These are phyloP conservation scores for Chrysanthemum lavandulifolium DNA, from an alignment of 129 eudicot genomes.

Conservation along the genomic window DNA sequence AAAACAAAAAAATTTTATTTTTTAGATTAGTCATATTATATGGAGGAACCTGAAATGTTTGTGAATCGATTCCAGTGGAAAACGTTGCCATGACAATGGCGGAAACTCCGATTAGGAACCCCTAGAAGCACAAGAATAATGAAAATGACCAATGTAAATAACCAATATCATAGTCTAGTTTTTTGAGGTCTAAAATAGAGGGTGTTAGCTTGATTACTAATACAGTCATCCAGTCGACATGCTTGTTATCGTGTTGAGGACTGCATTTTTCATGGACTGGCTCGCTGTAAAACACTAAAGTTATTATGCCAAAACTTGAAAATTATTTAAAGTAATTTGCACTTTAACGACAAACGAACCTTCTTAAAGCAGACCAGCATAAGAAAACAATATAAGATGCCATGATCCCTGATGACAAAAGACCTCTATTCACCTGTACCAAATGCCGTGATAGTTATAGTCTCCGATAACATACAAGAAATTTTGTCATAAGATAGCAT, in stretches of 20 bases:
- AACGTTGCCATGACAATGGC: slow-evolving; percentile 94
- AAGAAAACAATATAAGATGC: slow-evolving; percentile 90
- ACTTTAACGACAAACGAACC: slow-evolving; percentile 43
- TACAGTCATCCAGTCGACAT: slow-evolving; percentile 71
- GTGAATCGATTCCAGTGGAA: slow-evolving; percentile 93
- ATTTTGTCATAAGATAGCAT: background rate
- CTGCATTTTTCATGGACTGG: slow-evolving; percentile 74
- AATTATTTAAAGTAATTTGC: background rate
- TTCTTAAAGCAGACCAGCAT: slow-evolving; percentile 96
- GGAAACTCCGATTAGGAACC: slow-evolving; percentile 72
- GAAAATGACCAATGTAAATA: background rate
- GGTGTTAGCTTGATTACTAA: slow-evolving; percentile 57
- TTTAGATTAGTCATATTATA: background rate
- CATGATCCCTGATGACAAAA: slow-evolving; percentile 96
- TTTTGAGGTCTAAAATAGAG: slow-evolving; percentile 12
- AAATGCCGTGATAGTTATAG: slow-evolving; percentile 11
- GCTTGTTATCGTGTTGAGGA: slow-evolving; percentile 51
- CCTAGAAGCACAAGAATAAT: slow-evolving; percentile 43
- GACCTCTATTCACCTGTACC: slow-evolving; percentile 84
- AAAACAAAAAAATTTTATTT: no score
- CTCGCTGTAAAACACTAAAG: slow-evolving; percentile 55
- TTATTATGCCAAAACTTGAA: background rate
- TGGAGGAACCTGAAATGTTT: slow-evolving; percentile 85
- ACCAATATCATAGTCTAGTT: background rate
- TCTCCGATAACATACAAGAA: background rate